These are phyloP conservation scores for Haplographium delicatum DNA, from an alignment of 495 filamentous ascomycete species.

Conservation along the genomic window DNA sequence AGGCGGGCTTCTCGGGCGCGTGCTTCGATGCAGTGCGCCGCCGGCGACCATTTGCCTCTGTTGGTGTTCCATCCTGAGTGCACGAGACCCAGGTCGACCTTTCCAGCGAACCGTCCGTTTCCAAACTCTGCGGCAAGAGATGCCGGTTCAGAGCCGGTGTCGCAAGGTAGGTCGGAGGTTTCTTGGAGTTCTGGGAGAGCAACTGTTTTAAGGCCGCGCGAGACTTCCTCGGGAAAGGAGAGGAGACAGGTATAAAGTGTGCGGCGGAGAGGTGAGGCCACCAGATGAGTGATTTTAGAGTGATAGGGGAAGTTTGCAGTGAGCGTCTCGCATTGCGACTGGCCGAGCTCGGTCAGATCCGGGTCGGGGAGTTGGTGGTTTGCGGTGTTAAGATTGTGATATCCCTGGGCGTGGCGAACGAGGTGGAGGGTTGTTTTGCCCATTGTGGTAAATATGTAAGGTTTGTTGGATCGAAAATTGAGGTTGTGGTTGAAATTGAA, in stretches of 20 bases:
- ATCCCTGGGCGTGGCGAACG: conserved; percentile 51
- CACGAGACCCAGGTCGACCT: conserved; percentile 60
- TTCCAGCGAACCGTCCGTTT: conserved; percentile 20
- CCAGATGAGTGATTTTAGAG: conserved; percentile 60
- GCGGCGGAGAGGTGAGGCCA: conserved; percentile 78
- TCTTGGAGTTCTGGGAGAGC: conserved; percentile 81
- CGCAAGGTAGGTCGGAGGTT: conserved; percentile 68
- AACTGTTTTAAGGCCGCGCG: conserved; percentile 46
- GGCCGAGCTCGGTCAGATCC: conserved; percentile 68
- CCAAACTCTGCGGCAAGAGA: conserved; percentile 54
- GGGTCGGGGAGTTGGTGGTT: conserved; percentile 77
- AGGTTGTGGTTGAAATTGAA: background rate
- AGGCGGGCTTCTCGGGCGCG: conserved; percentile 61
- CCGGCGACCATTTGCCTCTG: conserved; percentile 53
- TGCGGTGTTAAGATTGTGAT: conserved; percentile 70
- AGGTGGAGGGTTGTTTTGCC: conserved; percentile 10
- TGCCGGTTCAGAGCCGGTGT: conserved; percentile 59
- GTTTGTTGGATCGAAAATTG: background rate
- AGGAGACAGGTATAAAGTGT: conserved; percentile 77
- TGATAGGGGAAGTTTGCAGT: conserved; percentile 57
- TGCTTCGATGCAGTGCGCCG: conserved; percentile 48
- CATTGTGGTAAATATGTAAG: conserved; percentile 1
- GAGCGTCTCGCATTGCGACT: conserved; percentile 67
- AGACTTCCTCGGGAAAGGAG: conserved; percentile 54
- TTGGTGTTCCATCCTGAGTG: conserved; percentile 69